Base-by-base conservation (phyloP, 2,329 filamentous ascomycete species). In the Cladosporium sp. region DNA sequence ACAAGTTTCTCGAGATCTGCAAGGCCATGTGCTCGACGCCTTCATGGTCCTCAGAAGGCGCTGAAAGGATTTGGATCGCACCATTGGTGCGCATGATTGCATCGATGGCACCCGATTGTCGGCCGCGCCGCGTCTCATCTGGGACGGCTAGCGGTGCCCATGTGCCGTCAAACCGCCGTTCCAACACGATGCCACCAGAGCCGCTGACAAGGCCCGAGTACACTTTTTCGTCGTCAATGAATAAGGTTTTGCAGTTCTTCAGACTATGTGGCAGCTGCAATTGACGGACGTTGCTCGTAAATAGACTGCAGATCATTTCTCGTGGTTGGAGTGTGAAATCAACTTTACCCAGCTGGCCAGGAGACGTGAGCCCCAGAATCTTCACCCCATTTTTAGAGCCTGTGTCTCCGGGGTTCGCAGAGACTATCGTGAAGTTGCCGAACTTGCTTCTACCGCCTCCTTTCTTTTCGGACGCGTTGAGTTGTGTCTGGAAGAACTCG, bases 81-180 rank as follows among this genome's bases (percentile, higher is more conserved):
- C 74, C n/a, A n/a, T n/a, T n/a, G n/a, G 74, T 75, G 49, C 76
- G 73, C 22, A 83, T 64, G 31, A 83, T 74, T 11, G 79, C 74
- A 54, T 79, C 75, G 61, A 82, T 70, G 16, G 72, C 65, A 3
- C 80, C 80, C 9, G 77, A 62, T 58, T 83, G 79, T 33, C 69
- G 67, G 4, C 76, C 74, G 52, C 43, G 13, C 13, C 40, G 46
- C 5, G 3, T 28, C 3, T 28, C 22, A 7, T 28, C 22, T 28
- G 3, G 22, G n/a, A n/a, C n/a, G n/a, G n/a, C n/a, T n/a, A n/a
- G n/a, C n/a, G n/a, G n/a, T n/a, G n/a, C n/a, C n/a, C n/a, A n/a
- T n/a, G n/a, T n/a, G n/a, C n/a, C n/a, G n/a, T n/a, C n/a, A n/a
- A n/a, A n/a, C n/a, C 7, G 22, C 22, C 22, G 22, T 28, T 28